Conservation (phyloP, 2,329 filamentous ascomycete species). For the Hymenotorrendiella dingleyae region DNA sequence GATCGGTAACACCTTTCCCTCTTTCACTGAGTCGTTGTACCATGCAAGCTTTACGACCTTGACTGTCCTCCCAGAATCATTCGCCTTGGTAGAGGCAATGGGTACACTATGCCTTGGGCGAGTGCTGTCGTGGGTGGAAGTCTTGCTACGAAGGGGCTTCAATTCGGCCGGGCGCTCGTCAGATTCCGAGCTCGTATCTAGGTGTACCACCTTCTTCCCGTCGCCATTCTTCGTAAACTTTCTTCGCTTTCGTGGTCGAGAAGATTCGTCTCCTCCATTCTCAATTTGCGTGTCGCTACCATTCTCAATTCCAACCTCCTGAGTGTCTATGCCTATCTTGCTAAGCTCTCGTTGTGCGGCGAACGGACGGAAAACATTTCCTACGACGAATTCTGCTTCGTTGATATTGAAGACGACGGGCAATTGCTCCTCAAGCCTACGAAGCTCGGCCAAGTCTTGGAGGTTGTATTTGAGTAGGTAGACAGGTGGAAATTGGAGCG, state of each 20-base stretch:
- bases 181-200: constrained; percentile 17
- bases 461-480: constrained; percentile 52
- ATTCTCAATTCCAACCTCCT: constrained; percentile 8
- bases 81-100: neutral
- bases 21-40: constrained; percentile 48
- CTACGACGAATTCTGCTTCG: constrained; percentile 70
- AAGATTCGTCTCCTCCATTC: constrained; percentile 25
- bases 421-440: constrained; percentile 59
- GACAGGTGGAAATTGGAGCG: constrained; percentile 37
- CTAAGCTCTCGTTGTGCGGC: constrained; percentile 84
- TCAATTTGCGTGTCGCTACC: constrained; percentile 1
- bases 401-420: constrained; percentile 63
- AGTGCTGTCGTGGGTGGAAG: neutral
- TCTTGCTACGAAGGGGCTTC: neutral
- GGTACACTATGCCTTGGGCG: neutral
- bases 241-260: constrained; percentile 33
- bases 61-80: constrained; percentile 28
- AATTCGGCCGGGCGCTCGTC: neutral
- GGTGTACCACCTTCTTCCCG: constrained; percentile 16
- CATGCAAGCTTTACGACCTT: constrained; percentile 54
- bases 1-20: constrained; percentile 40
- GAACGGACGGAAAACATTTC: too few relatives aligned
- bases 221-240: constrained; percentile 15
- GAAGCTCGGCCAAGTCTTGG: constrained; percentile 40
- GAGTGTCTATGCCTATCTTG: constrained; percentile 48